Percentiles rank a stretch among this genome's conserved stretches.
Conservation (phyloP, 805 yeast species). For the Spathaspora boniae region DNA sequence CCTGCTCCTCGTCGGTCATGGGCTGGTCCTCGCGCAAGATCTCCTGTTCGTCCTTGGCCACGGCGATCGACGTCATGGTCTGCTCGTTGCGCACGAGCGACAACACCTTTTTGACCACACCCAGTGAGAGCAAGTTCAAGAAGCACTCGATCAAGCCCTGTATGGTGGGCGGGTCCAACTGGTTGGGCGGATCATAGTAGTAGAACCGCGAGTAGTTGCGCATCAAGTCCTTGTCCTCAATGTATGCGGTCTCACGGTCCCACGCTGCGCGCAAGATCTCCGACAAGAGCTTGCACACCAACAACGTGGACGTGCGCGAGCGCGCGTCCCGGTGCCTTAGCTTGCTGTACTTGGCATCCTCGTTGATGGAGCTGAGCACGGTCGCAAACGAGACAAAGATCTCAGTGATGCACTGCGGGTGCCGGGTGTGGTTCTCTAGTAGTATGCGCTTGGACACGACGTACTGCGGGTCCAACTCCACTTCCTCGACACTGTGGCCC, state of each 20-base stretch:
- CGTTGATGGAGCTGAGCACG: conserved; percentile 21
- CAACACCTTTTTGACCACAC: conserved; percentile 25
- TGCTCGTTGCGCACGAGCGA: conserved; percentile 20
- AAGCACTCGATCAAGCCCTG: conserved; percentile 25
- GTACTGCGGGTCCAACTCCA: conserved; percentile 40
- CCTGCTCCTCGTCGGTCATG: conserved; percentile 4
- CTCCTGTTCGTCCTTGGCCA: conserved; percentile 7
- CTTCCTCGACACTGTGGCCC: conserved; percentile 36
- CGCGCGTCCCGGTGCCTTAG: conserved; percentile 28
- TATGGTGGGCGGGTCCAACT: conserved; percentile 18
- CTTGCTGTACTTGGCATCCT: conserved; percentile 18
- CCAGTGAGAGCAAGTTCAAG: conserved; percentile 26
- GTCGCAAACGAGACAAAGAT: conserved; percentile 21
- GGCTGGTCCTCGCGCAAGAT: conserved; percentile 3
- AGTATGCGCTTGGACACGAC: conserved; percentile 28
- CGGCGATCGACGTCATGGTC: conserved; percentile 6
- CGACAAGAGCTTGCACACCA: conserved; percentile 29
- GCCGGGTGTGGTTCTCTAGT: conserved; percentile 13
- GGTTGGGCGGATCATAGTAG: conserved; percentile 27
- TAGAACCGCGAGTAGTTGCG: conserved; percentile 24
- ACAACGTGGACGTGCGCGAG: conserved; percentile 27
- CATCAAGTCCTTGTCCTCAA: conserved; percentile 11
- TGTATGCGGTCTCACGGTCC: conserved; percentile 18
- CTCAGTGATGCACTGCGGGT: conserved; percentile 15
- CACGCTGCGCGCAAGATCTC: conserved; percentile 27